These are phyloP conservation scores for Domatiomyces globalis DNA, from an alignment of 2,329 filamentous ascomycete genomes.

Conservation along the genomic window DNA sequence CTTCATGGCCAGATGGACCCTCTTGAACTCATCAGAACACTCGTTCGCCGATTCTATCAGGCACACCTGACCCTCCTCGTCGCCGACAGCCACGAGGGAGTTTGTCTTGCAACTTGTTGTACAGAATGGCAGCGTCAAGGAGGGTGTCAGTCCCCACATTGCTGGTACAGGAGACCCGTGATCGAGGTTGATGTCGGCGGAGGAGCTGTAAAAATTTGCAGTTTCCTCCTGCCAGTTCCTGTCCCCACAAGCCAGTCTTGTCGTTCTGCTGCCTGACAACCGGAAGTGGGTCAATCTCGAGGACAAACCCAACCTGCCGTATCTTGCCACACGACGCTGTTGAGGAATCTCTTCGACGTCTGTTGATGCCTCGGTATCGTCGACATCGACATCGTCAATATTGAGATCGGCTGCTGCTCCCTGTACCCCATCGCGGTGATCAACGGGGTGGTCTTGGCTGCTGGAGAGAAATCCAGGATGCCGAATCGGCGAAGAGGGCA, in stretches of 20 bases:
- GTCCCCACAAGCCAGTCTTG: constrained; percentile 8
- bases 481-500: constrained; percentile 30
- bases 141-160: constrained; percentile 18
- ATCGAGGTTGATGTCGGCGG: constrained; percentile 40
- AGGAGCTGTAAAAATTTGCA: constrained; percentile 43
- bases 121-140: constrained; percentile 48
- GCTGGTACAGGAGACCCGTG: constrained; percentile 33
- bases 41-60: constrained; percentile 46
- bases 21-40: constrained; percentile 39
- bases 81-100: constrained; percentile 53
- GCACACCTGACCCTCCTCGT: constrained; percentile 53
- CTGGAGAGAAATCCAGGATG: constrained; percentile 7
- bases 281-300: background rate
- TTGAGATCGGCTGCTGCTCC: background rate
- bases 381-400: constrained; percentile 11
- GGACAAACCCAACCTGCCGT: background rate
- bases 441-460: constrained; percentile 7
- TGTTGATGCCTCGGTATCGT: background rate
- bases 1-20: constrained; percentile 44
- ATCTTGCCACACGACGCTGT: background rate
- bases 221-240: constrained; percentile 43
- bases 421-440: background rate
- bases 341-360: constrained; percentile 1
- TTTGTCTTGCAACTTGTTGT: constrained; percentile 53
- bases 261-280: constrained; percentile 3